Percentiles rank a stretch among this genome's conserved stretches.
These are phyloP conservation scores for Arabidopsis lyrata DNA, from an alignment of 441 rosid species.

Conservation along the genomic window DNA sequence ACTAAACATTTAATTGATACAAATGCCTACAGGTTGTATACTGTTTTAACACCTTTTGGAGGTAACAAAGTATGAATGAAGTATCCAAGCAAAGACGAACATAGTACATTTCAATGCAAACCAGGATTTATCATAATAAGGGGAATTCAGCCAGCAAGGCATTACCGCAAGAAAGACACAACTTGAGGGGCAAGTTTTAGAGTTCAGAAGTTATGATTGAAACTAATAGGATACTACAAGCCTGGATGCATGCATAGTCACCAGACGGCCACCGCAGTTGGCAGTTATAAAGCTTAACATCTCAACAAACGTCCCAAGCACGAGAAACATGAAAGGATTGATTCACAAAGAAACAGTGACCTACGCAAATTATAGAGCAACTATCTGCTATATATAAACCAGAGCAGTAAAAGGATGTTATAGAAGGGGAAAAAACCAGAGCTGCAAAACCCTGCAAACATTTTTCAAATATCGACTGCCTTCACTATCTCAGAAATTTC, in stretches of 20 bases:
- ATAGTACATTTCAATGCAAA: constrained; percentile 1
- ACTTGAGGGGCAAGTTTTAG: background rate
- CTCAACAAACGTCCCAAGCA: constrained; percentile 1
- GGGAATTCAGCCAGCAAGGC: constrained; percentile 1
- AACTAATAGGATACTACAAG: background rate
- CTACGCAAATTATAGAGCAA: constrained; percentile 12
- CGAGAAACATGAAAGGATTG: constrained; percentile 4
- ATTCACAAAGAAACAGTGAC: constrained; percentile 9
- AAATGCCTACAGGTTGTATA: constrained; percentile 16
- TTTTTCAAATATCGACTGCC: constrained; percentile 10
- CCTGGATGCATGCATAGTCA: constrained; percentile 8
- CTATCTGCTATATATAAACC: constrained; percentile 15
- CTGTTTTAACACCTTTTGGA: background rate
- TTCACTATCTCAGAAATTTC: constrained; percentile 28
- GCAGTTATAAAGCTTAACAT: background rate
- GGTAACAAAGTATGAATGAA: background rate
- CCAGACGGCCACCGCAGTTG: background rate
- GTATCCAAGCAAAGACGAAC: constrained; percentile 8
- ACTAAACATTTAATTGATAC: background rate
- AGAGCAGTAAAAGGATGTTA: background rate
- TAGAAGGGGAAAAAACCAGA: background rate
- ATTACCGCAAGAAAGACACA: background rate
- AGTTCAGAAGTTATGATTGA: constrained; percentile 15
- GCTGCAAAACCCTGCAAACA: constrained; percentile 2
- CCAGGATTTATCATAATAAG: constrained; percentile 9